These are phyloP conservation scores for Nemania sp. DNA, from an alignment of 2,329 filamentous ascomycete genomes.

Conservation along the genomic window DNA sequence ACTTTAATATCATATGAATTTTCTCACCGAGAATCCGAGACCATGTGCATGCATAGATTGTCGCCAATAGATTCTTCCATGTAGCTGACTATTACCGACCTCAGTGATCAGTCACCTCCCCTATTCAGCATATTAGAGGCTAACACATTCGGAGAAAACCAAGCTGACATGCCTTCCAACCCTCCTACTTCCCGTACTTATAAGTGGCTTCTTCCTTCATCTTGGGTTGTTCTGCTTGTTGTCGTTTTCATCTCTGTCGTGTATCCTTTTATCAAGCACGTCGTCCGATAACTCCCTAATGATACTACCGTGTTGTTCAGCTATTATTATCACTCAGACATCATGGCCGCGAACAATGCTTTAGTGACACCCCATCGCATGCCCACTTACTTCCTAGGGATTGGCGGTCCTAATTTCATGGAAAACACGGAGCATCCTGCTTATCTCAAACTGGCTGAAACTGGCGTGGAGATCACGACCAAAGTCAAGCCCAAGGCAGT, in stretches of 20 bases:
- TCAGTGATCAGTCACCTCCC: too few species aligned
- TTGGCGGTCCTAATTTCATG: slow-evolving; percentile 57
- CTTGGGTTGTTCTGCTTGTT: neutral
- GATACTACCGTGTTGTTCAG: neutral
- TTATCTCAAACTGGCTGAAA: slow-evolving; percentile 52
- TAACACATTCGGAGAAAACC: too few species aligned
- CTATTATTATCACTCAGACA: neutral
- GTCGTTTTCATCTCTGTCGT: neutral
- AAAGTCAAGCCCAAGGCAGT: slow-evolving; percentile 64
- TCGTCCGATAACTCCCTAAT: neutral
- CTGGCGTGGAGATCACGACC: slow-evolving; percentile 63
- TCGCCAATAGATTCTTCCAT: too few species aligned
- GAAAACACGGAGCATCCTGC: slow-evolving; percentile 62
- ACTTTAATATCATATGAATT: too few species aligned
- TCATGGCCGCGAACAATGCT: slow-evolving; percentile 16
- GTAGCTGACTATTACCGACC: too few species aligned
- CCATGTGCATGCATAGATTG: too few species aligned
- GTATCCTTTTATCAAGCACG: neutral
- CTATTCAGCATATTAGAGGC: too few species aligned
- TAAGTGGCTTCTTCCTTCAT: too few species aligned
- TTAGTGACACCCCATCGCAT: slow-evolving; percentile 15
- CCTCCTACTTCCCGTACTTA: too few species aligned
- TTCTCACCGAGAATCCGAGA: too few species aligned
- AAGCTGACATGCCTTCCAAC: too few species aligned
- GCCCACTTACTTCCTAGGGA: slow-evolving; percentile 33